Evolutionary conservation across 768 basidiomycete species (phyloP).

Genomic region (Hirschioporus abietinus): DNA sequence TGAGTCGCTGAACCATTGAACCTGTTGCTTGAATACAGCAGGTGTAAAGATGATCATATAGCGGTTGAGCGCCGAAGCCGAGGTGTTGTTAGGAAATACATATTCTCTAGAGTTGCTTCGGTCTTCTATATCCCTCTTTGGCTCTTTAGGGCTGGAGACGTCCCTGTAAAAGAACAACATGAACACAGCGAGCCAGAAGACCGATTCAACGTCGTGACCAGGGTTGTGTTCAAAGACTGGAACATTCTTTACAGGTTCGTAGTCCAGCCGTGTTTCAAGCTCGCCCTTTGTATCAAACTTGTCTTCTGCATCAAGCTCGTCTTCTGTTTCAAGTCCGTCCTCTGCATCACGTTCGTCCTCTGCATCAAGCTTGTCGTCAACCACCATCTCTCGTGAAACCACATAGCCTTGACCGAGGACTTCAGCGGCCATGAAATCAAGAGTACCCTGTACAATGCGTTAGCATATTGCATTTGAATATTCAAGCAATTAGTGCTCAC

Average conservation of each 20-base stretch:
- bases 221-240: not conserved
- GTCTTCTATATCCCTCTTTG: not conserved
- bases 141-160: not conserved
- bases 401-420: not conserved
- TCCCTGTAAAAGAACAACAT: not conserved
- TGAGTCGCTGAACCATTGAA: not conserved
- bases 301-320: not conserved
- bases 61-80: too few species aligned
- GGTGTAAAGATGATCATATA: not conserved
- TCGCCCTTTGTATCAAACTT: too few species aligned
- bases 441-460: not conserved
- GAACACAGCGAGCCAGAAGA: constrained; percentile 1
- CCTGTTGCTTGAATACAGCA: not conserved
- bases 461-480: not conserved
- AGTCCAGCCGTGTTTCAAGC: too few species aligned
- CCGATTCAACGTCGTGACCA: not conserved
- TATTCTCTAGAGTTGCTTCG: not conserved
- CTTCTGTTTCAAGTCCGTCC: too few species aligned
- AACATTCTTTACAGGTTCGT: too few species aligned
- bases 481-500: not conserved
- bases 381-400: not conserved
- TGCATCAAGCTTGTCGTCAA: not conserved
- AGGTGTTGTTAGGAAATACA: not conserved
- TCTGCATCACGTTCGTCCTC: too few species aligned
- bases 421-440: constrained; percentile 4